These are phyloP conservation scores for Ophiostoma quercus DNA, from an alignment of 2,329 filamentous ascomycete species.

Conservation along the genomic window DNA sequence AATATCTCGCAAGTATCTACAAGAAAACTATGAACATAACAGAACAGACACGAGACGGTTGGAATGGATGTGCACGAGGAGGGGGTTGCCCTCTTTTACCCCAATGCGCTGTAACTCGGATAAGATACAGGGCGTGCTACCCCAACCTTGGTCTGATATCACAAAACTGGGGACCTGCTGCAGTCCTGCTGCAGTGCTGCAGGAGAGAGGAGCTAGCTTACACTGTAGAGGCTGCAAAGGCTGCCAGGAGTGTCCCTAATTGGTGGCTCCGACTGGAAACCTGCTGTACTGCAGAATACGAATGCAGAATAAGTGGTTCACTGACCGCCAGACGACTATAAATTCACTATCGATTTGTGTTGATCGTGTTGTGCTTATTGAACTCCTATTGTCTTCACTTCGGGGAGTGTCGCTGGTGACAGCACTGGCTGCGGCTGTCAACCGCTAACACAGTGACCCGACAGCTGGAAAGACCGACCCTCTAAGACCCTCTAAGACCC, in stretches of 20 bases:
- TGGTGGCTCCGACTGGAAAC: background rate
- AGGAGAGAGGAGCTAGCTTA: background rate
- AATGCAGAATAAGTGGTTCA: background rate
- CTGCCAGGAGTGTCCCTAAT: constrained; percentile 1
- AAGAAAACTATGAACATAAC: background rate
- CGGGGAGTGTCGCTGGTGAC: background rate
- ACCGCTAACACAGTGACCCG: background rate
- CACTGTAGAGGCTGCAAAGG: background rate
- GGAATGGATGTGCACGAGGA: constrained; percentile 6
- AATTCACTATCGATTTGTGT: no score
- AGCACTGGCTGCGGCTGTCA: background rate
- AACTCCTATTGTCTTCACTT: background rate
- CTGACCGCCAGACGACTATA: background rate
- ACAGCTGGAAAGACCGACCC: background rate
- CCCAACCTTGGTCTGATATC: constrained; percentile 8
- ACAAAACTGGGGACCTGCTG: constrained; percentile 8
- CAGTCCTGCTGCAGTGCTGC: background rate
- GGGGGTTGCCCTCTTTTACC: background rate
- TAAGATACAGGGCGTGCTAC: background rate
- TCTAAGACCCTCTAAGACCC: background rate
- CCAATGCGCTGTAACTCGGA: constrained; percentile 2
- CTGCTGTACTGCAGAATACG: background rate
- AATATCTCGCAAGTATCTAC: background rate
- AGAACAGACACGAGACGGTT: background rate
- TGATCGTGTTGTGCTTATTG: background rate